Conservation (phyloP, 305 asterid species). For the Caryopteris hybrid region DNA sequence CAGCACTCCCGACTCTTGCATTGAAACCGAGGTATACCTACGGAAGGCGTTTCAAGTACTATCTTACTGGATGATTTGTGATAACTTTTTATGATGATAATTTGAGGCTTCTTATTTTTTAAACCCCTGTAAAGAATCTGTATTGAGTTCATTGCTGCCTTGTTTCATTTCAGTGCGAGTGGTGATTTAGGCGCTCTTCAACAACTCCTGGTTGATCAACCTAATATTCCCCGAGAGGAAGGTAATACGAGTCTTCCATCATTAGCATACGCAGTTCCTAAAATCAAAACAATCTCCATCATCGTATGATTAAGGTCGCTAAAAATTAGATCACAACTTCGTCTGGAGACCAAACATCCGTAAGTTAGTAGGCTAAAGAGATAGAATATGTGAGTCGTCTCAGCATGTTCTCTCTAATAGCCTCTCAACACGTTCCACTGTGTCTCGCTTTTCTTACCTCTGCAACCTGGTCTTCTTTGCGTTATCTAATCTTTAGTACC, state of each 20-base stretch:
- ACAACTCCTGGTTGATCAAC: constrained; percentile 76
- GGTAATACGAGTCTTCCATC: constrained; percentile 29
- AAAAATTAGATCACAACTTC: background rate
- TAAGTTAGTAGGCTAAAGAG: too few species aligned
- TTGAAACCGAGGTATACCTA: constrained; percentile 47
- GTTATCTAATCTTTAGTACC: too few species aligned
- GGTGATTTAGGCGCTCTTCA: constrained; percentile 57
- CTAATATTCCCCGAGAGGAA: constrained; percentile 77
- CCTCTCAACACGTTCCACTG: too few species aligned
- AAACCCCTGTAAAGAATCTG: background rate
- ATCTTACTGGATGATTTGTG: background rate
- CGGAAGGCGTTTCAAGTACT: background rate
- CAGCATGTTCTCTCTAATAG: too few species aligned
- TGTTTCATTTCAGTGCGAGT: constrained; percentile 38
- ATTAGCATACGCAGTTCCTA: background rate
- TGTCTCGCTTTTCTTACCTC: too few species aligned
- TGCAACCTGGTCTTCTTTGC: too few species aligned
- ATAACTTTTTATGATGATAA: background rate
- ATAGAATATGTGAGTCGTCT: too few species aligned
- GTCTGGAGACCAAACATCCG: background rate
- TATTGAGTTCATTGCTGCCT: background rate
- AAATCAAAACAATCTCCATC: background rate
- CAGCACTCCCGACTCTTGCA: constrained; percentile 52
- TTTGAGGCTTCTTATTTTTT: background rate
- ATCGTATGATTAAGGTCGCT: background rate